Evolutionary conservation across 805 yeast species (phyloP).

Genomic region (Candida arabinofermentans): DNA sequence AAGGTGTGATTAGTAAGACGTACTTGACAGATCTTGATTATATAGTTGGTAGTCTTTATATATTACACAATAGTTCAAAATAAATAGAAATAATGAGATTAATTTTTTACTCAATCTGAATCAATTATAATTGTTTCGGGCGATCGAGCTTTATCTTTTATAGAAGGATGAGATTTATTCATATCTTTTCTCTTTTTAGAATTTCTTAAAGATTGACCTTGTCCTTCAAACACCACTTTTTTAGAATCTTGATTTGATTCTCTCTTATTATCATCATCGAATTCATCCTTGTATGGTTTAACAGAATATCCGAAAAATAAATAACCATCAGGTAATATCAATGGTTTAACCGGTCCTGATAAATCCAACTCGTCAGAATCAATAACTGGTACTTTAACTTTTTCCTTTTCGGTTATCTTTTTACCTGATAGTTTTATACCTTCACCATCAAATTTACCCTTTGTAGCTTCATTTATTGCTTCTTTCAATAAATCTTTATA

Average conservation of each 20-base stretch:
- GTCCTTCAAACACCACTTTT: conserved; percentile 46
- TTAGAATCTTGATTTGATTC: conserved; percentile 4
- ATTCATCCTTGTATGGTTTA: conserved; percentile 40
- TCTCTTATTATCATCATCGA: conserved; percentile 30
- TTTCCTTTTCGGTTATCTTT: conserved; percentile 22
- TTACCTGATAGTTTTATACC: conserved; percentile 75
- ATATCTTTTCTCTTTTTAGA: conserved; percentile 57
- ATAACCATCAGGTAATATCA: conserved; percentile 77
- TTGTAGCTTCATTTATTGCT: conserved; percentile 28
- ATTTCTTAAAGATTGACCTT: conserved; percentile 68
- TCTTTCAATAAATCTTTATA: conserved; percentile 56
- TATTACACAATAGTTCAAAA: conserved; percentile 5
- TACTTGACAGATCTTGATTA: conserved; percentile 19
- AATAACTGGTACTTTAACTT: conserved; percentile 13
- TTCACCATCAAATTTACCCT: conserved; percentile 45
- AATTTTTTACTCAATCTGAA: conserved; percentile 26
- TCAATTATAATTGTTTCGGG: conserved; percentile 84
- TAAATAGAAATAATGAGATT: not conserved
- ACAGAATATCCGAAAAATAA: conserved; percentile 92
- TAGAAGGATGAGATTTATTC: conserved; percentile 45
- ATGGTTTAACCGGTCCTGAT: conserved; percentile 64
- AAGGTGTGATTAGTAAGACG: not conserved
- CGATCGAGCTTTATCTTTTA: conserved; percentile 60
- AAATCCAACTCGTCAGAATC: conserved; percentile 35
- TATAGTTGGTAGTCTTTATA: conserved; percentile 15